Evolutionary conservation across 495 filamentous ascomycete species (phyloP).

Genomic region (Emericellopsis terricola): DNA sequence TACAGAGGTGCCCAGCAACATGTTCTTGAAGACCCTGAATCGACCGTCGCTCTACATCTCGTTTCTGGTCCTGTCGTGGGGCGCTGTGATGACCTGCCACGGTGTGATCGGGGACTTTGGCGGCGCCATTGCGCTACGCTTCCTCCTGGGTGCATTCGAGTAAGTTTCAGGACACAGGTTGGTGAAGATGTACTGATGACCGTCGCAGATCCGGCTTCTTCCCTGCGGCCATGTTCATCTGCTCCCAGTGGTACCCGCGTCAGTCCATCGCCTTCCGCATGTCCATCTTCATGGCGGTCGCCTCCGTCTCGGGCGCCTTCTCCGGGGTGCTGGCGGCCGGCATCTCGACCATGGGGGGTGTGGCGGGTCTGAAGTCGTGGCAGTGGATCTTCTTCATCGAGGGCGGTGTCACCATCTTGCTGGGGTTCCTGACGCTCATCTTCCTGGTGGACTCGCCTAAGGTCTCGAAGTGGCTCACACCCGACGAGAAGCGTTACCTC

Average conservation of each 20-base stretch:
- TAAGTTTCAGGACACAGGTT: no score
- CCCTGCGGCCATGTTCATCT: constrained; percentile 43
- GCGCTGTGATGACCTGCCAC: constrained; percentile 46
- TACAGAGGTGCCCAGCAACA: constrained; percentile 50
- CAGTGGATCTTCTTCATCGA: constrained; percentile 52
- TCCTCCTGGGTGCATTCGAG: constrained; percentile 43
- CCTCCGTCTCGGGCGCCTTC: constrained; percentile 54
- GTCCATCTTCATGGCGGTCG: constrained; percentile 53
- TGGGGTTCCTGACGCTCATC: constrained; percentile 42
- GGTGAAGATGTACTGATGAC: no score
- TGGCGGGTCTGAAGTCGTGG: constrained; percentile 37
- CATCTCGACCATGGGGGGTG: constrained; percentile 49
- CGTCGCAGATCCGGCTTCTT: constrained; percentile 53
- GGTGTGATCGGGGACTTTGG: constrained; percentile 46
- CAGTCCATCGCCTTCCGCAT: constrained; percentile 53
- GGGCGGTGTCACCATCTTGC: constrained; percentile 45
- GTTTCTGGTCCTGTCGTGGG: constrained; percentile 43
- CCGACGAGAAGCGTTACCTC: constrained; percentile 4
- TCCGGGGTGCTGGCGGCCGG: constrained; percentile 56
- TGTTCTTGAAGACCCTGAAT: constrained; percentile 49
- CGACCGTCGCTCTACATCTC: constrained; percentile 14
- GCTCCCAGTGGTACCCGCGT: constrained; percentile 55
- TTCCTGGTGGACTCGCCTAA: constrained; percentile 50
- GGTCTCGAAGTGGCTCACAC: constrained; percentile 3
- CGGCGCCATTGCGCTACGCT: constrained; percentile 23